Evolutionary conservation across 1,139 yeast genomes (phyloP).

Genomic region (Scheffersomyces quercinus): DNA sequence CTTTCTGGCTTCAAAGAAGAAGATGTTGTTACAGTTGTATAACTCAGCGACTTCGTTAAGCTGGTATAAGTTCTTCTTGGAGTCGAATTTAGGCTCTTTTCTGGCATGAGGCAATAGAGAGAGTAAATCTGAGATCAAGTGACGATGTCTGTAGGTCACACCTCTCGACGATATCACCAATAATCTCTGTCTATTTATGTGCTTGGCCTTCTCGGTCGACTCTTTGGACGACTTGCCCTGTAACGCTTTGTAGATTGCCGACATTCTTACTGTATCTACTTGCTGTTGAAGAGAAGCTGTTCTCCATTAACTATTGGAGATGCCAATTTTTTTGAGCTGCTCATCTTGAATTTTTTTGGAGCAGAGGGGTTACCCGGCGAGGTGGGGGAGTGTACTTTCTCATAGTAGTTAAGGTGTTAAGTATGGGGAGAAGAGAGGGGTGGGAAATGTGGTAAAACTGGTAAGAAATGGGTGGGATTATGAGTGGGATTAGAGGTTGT

Average conservation of each 20-base stretch:
- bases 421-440: too few relatives aligned
- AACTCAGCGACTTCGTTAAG: conserved; percentile 94
- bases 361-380: too few relatives aligned
- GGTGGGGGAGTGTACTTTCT: too few relatives aligned
- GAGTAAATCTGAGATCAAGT: conserved; percentile 79
- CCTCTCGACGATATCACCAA: conserved; percentile 92
- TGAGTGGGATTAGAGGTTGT: too few relatives aligned
- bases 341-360: conserved; percentile 6
- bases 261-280: conserved; percentile 36
- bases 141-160: conserved; percentile 92
- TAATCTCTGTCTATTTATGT: conserved; percentile 77
- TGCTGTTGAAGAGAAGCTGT: conserved; percentile 6
- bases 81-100: conserved; percentile 94
- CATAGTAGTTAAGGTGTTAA: too few relatives aligned
- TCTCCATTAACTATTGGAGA: conserved; percentile 1
- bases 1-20: conserved; percentile 94
- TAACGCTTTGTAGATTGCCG: conserved; percentile 69
- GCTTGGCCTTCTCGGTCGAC: conserved; percentile 49
- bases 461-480: too few relatives aligned
- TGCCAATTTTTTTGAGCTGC: conserved; percentile 1
- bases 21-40: conserved; percentile 93
- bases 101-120: conserved; percentile 90
- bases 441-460: too few relatives aligned
- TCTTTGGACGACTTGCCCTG: conserved; percentile 50
- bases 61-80: conserved; percentile 84